Conservation (phyloP, 257 asterid species). For the Paulownia fortunei region DNA sequence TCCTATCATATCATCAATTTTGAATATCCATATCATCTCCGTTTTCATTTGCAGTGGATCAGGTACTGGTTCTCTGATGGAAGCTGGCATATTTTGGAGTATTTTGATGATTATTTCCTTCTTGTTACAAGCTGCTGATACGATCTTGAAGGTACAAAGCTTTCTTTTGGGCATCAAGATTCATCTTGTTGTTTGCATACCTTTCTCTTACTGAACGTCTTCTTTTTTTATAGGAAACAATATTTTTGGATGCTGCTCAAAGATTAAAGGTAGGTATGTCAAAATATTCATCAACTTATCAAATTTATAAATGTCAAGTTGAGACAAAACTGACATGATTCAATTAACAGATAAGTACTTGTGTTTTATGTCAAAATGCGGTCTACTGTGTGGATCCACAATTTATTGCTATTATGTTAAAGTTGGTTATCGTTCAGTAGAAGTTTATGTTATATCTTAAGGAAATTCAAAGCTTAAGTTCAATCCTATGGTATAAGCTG, state of each 20-base stretch:
- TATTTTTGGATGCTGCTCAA: slow-evolving; percentile 81
- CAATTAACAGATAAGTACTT: neutral
- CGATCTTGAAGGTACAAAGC: slow-evolving; percentile 79
- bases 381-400: neutral
- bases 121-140: slow-evolving; percentile 95
- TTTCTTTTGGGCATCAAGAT: slow-evolving; percentile 33
- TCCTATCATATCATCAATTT: slow-evolving; percentile 1
- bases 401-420: neutral
- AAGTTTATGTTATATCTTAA: neutral
- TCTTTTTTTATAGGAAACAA: slow-evolving; percentile 67
- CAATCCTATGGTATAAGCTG: neutral
- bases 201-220: slow-evolving; percentile 39
- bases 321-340: slow-evolving; percentile 3
- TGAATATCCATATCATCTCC: slow-evolving; percentile 11
- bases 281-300: slow-evolving; percentile 21
- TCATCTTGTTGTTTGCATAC: slow-evolving; percentile 29
- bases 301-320: slow-evolving; percentile 16
- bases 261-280: slow-evolving; percentile 73
- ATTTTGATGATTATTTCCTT: slow-evolving; percentile 88
- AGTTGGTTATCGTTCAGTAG: neutral
- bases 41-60: slow-evolving; percentile 76
- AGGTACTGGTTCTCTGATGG: slow-evolving; percentile 90
- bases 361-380: slow-evolving; percentile 9
- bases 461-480: slow-evolving; percentile 10
- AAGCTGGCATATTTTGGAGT: slow-evolving; percentile 93